These are phyloP conservation scores for Pseudopithomyces maydicus DNA, from an alignment of 2,329 filamentous ascomycete genomes.

Conservation along the genomic window DNA sequence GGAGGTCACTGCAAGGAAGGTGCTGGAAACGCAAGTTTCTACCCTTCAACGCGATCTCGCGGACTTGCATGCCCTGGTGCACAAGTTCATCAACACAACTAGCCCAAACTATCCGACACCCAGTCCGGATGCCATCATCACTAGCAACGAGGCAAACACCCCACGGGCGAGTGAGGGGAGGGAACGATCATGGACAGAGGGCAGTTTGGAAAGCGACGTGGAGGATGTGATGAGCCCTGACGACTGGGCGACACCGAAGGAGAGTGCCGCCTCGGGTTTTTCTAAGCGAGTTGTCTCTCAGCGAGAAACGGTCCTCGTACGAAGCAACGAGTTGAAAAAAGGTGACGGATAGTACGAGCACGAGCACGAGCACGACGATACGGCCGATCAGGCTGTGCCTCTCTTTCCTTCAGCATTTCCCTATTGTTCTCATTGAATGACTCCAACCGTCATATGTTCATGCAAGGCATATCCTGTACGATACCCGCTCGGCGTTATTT, in stretches of 20 bases:
- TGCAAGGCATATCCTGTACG: background rate
- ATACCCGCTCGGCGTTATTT: conserved; percentile 6
- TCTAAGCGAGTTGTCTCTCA: conserved; percentile 3
- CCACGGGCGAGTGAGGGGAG: conserved; percentile 25
- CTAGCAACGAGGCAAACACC: conserved; percentile 30
- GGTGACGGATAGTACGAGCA: background rate
- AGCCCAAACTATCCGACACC: conserved; percentile 38
- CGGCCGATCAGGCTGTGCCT: conserved; percentile 3
- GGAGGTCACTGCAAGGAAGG: conserved; percentile 40
- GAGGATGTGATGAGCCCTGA: conserved; percentile 37
- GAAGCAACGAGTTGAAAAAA: background rate
- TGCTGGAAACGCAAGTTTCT: conserved; percentile 39
- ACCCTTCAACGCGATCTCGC: conserved; percentile 37
- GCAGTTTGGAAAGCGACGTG: conserved; percentile 14
- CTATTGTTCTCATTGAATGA: background rate
- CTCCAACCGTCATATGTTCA: background rate
- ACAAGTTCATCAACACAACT: conserved; percentile 29
- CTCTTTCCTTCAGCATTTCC: background rate
- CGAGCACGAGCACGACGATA: conserved; percentile 2
- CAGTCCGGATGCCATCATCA: conserved; percentile 34
- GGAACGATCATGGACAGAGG: background rate
- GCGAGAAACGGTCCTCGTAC: too few relatives aligned
- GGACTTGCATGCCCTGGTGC: conserved; percentile 35
- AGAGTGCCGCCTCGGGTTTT: conserved; percentile 37
- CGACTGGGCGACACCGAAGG: conserved; percentile 43